Evolutionary conservation across 305 asterid species (phyloP).

Genomic region (Fraxinus sp.): DNA sequence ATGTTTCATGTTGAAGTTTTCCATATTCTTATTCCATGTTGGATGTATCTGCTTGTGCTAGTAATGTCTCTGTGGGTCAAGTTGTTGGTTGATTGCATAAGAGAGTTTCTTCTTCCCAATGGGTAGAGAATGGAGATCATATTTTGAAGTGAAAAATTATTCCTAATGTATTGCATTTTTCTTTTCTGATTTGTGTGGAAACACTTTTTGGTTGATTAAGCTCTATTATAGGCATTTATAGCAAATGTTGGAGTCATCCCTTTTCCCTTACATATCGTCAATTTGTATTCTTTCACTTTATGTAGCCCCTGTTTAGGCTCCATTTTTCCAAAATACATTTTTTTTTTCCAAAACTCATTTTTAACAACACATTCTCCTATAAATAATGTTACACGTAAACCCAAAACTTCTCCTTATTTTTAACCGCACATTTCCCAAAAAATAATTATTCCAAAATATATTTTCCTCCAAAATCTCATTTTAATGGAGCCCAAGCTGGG

Average conservation of each 20-base stretch:
- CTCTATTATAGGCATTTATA: background rate
- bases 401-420: background rate
- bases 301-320: background rate
- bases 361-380: background rate
- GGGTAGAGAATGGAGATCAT: background rate
- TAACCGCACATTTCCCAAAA: too few species aligned
- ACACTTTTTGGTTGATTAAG: background rate
- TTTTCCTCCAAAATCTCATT: background rate
- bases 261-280: background rate
- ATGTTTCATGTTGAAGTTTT: background rate
- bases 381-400: background rate
- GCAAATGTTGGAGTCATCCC: background rate
- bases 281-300: background rate
- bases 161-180: background rate
- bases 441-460: background rate
- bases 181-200: background rate
- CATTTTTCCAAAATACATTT: background rate
- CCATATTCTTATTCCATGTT: background rate
- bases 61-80: slow-evolving; percentile 17
- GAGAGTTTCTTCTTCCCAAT: background rate
- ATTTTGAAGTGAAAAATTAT: background rate
- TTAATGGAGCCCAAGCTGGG: background rate
- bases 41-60: slow-evolving; percentile 17
- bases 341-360: too few species aligned
- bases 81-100: background rate